Percentiles rank a stretch among this genome's conserved stretches.
Conservation (phyloP, 2,329 filamentous ascomycete species). For the Alternaria gansuensis region DNA sequence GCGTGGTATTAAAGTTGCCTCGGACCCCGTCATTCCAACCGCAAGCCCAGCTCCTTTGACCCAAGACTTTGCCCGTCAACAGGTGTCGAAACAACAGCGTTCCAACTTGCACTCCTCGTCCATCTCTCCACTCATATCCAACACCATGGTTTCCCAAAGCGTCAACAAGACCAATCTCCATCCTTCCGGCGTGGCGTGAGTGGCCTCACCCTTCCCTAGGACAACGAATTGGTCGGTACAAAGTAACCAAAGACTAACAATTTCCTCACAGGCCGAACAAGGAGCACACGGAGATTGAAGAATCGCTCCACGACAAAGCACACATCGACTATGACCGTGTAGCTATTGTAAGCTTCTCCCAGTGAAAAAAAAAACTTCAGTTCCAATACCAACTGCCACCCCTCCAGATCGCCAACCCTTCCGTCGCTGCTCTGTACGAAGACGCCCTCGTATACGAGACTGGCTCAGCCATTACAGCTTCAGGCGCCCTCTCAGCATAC, state of each 20-base stretch:
- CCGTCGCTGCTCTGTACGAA: constrained; percentile 95
- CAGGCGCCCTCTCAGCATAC: constrained; percentile 94
- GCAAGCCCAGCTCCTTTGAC: constrained; percentile 59
- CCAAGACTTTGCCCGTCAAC: constrained; percentile 66
- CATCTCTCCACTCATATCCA: constrained; percentile 51
- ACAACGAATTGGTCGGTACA: background rate
- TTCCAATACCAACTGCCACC: constrained; percentile 24
- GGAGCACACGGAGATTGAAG: constrained; percentile 96
- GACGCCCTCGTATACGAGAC: constrained; percentile 98
- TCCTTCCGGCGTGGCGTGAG: constrained; percentile 88
- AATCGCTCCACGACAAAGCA: constrained; percentile 95
- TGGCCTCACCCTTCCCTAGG: constrained; percentile 42
- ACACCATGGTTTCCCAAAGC: constrained; percentile 59
- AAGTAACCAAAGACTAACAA: constrained; percentile 28
- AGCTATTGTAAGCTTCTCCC: constrained; percentile 76
- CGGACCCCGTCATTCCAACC: constrained; percentile 48
- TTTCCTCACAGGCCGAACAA: constrained; percentile 70
- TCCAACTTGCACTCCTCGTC: constrained; percentile 69
- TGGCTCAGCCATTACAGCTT: constrained; percentile 95
- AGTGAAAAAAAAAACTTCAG: background rate
- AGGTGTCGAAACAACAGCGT: constrained; percentile 65
- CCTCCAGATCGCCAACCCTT: constrained; percentile 80
- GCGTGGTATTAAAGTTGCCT: constrained; percentile 50
- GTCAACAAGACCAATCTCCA: constrained; percentile 94
- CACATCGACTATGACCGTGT: constrained; percentile 99